Evolutionary conservation across 768 basidiomycete genomes (phyloP).

Genomic region (Termitomyces sp.): DNA sequence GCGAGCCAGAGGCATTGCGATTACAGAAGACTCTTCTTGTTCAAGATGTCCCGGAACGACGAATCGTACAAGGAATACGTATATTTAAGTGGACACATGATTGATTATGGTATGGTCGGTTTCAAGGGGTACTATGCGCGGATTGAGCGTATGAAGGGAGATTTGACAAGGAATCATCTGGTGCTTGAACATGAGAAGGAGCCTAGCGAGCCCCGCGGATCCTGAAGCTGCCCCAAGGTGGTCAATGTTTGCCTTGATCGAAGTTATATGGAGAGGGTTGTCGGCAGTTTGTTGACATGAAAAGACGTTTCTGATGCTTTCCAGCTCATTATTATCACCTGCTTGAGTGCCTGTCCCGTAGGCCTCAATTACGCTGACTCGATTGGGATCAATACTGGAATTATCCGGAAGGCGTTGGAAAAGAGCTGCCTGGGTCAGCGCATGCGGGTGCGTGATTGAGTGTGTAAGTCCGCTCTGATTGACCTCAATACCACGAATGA

Average conservation of each 20-base stretch:
- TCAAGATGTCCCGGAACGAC: not conserved
- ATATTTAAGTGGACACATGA: not conserved
- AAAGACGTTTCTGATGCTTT: conserved; percentile 56
- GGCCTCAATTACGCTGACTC: conserved; percentile 63
- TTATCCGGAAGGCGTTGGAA: conserved; percentile 41
- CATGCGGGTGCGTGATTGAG: conserved; percentile 73
- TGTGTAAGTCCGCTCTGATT: conserved; percentile 65
- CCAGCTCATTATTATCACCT: conserved; percentile 63
- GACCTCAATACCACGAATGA: conserved; percentile 65
- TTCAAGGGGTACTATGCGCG: conserved; percentile 12
- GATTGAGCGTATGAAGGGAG: conserved; percentile 52
- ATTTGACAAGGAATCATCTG: conserved; percentile 55
- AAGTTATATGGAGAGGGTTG: conserved; percentile 60
- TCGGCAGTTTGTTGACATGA: conserved; percentile 30
- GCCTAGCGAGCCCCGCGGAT: conserved; percentile 63
- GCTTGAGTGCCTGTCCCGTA: conserved; percentile 74
- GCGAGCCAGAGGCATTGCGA: not conserved
- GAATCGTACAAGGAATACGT: not conserved
- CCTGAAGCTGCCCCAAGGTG: conserved; percentile 77
- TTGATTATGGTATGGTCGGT: no score
- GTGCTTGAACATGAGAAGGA: conserved; percentile 62
- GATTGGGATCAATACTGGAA: conserved; percentile 37
- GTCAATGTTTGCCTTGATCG: conserved; percentile 70
- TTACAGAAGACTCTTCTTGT: not conserved
- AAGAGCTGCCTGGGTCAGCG: conserved; percentile 53